These are phyloP conservation scores for Myriangium duriaei DNA, from an alignment of 2,329 filamentous ascomycete genomes.

Conservation along the genomic window DNA sequence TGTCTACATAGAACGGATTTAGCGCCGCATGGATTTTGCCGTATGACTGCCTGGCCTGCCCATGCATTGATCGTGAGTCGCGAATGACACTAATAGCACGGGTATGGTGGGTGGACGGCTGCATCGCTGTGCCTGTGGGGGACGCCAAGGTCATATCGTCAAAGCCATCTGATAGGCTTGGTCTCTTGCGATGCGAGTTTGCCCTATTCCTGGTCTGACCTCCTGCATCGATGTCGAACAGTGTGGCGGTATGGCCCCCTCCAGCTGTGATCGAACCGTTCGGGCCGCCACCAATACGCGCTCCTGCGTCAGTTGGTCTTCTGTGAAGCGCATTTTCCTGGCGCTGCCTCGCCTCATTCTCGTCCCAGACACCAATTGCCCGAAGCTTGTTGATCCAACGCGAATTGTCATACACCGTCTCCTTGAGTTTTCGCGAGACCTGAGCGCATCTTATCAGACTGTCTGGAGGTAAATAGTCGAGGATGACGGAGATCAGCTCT, in stretches of 20 bases:
- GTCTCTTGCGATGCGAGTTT: conserved; percentile 12
- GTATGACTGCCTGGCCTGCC: conserved; percentile 78
- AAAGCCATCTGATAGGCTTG: conserved; percentile 55
- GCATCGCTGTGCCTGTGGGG: conserved; percentile 19
- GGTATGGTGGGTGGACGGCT: conserved; percentile 30
- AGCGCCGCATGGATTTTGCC: conserved; percentile 81
- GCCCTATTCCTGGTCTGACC: conserved; percentile 34
- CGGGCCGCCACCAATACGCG: too few relatives aligned
- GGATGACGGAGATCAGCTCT: conserved; percentile 80
- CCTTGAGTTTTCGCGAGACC: conserved; percentile 72
- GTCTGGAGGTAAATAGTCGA: conserved; percentile 76
- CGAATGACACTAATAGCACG: conserved; percentile 56
- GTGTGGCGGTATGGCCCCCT: conserved; percentile 40
- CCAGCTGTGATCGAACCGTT: not conserved
- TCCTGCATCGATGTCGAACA: conserved; percentile 63
- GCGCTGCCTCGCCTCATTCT: conserved; percentile 66
- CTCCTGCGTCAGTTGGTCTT: not conserved
- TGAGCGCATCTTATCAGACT: conserved; percentile 80
- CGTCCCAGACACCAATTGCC: conserved; percentile 86
- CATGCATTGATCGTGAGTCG: conserved; percentile 63
- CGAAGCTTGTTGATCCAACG: conserved; percentile 82
- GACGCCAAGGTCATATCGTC: conserved; percentile 54
- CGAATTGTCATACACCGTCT: conserved; percentile 98
- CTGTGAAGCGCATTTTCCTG: conserved; percentile 53
- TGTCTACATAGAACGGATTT: conserved; percentile 77